Conservation (phyloP, 306 rosid species). For the Boehmeria nivea region DNA sequence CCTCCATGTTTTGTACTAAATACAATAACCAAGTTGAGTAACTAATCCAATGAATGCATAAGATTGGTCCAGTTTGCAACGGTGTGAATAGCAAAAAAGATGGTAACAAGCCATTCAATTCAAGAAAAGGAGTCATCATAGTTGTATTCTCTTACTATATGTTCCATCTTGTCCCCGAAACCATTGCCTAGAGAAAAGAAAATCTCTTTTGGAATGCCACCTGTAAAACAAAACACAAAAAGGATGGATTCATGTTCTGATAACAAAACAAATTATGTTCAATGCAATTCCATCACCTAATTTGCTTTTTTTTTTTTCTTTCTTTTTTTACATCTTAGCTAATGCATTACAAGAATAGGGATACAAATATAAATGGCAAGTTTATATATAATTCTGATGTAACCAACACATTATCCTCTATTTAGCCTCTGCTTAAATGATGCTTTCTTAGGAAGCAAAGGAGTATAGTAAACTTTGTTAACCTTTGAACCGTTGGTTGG, state of each 20-base stretch:
- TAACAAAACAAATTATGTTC: slow-evolving; percentile 11
- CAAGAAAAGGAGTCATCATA: neutral
- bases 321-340: neutral
- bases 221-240: slow-evolving; percentile 30
- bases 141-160: slow-evolving; percentile 59
- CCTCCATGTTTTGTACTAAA: too few species aligned
- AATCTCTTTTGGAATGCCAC: slow-evolving; percentile 91
- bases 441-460: too few species aligned
- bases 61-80: too few species aligned
- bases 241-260: neutral
- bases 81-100: neutral
- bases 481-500: too few species aligned
- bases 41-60: too few species aligned
- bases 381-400: too few species aligned
- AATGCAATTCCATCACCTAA: neutral
- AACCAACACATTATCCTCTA: too few species aligned
- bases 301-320: neutral
- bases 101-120: neutral
- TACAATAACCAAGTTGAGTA: too few species aligned
- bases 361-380: too few species aligned
- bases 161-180: slow-evolving; percentile 88
- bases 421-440: too few species aligned
- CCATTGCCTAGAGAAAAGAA: slow-evolving; percentile 93
- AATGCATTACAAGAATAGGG: too few species aligned
- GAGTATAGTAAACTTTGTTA: too few species aligned